Base-by-base conservation (phyloP, 2,329 filamentous ascomycete species). In the Magnaporthiopsis rhizophila region DNA sequence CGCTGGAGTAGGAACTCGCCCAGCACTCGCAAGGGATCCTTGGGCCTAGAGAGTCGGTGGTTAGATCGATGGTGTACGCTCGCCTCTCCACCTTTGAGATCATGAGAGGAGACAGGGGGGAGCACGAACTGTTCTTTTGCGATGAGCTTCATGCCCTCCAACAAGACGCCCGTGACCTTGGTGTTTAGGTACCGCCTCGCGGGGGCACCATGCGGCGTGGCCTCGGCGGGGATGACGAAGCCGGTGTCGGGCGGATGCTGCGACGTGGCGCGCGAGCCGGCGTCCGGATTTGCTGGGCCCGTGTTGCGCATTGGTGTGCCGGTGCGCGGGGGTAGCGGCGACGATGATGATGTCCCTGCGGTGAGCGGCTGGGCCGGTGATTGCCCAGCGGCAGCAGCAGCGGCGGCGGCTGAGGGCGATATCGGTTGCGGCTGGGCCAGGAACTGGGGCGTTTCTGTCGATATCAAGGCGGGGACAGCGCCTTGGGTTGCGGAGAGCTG, bases 91-190 rank as follows among this genome's bases (percentile, higher is more conserved):
- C 9, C 61, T 56, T 61, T 8, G 64, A 36, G 30, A 30, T 38
- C 8, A 21, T 8, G 11, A 53, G 50, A 11, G 56, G 50, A 65
- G 45, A 11, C 2, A 38, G 21, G 32, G 21, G 21, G 38, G 57
- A 58, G 82, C 88, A 30, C 71, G 45, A 76, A 91, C 89, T 89
- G 85, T 58, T 91, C 87, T 69, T 84, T 86, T 5, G 87, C 88
- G 66, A 92, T 73, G 64, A 82, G 75, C 77, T 91, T 92, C 87
- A 92, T 89, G 30, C 89, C 89, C 70, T 92, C 89, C 56, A 92
- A 76, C 65, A 92, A 71, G 32, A 84, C 82, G 0, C 84, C 84
- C 0, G 88, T 89, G 57, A 92, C 83, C 69, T 87, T 90, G 61
- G 82, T 81, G 71, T 92, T 92, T 69, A 92, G 75, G 73, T 91